Percentiles rank a stretch among this genome's conserved stretches.
Evolutionary conservation across 2,329 filamentous ascomycete genomes (phyloP).

Genomic region (Proliferodiscus dingleyae): DNA sequence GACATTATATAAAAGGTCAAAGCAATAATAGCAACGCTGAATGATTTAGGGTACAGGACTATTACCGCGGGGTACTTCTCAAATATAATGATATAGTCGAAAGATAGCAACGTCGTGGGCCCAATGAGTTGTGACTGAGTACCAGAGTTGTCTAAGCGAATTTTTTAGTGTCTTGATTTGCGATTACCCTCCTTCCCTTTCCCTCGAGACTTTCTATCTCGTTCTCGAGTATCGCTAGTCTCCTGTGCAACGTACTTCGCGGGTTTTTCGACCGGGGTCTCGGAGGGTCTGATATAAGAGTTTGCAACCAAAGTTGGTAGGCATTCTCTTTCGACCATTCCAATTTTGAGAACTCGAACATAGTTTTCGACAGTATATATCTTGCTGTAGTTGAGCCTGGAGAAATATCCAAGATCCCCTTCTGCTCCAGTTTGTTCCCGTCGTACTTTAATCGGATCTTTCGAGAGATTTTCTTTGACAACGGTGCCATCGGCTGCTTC

Average conservation of each 20-base stretch:
- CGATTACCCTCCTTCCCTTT: conserved; percentile 6
- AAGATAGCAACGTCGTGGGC: too few species aligned
- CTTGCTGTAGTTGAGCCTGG: conserved; percentile 27
- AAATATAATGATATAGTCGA: too few species aligned
- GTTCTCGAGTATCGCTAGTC: neutral
- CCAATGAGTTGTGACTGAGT: too few species aligned
- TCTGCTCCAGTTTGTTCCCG: conserved; percentile 10
- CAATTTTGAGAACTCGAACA: conserved; percentile 24
- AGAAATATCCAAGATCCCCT: conserved; percentile 13
- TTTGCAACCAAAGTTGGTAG: conserved; percentile 7
- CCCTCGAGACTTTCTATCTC: conserved; percentile 6
- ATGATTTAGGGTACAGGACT: too few species aligned
- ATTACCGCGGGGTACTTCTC: too few species aligned
- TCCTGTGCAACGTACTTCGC: neutral
- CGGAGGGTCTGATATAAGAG: conserved; percentile 4
- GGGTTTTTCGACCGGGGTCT: conserved; percentile 6
- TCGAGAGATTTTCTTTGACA: conserved; percentile 14
- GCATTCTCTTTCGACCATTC: conserved; percentile 14
- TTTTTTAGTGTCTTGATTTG: neutral
- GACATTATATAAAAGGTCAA: too few species aligned
- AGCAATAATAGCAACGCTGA: too few species aligned
- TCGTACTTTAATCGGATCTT: conserved; percentile 18
- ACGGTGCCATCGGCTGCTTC: conserved; percentile 7
- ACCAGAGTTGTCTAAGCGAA: too few species aligned
- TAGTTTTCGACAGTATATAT: conserved; percentile 29